Conservation (phyloP, 2,329 filamentous ascomycete genomes). For the Monilinia fructicola region DNA sequence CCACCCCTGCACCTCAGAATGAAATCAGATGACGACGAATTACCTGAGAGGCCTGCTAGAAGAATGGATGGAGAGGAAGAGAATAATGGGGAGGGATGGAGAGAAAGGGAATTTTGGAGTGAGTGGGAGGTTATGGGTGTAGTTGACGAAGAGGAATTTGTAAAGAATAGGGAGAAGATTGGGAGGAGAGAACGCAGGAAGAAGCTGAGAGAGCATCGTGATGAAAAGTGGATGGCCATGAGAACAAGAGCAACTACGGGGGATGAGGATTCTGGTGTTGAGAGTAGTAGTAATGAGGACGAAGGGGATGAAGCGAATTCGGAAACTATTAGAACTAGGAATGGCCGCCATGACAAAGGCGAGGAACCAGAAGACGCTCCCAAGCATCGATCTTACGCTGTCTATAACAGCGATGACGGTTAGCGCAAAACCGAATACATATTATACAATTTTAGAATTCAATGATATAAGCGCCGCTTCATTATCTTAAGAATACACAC, state of each 20-base stretch:
- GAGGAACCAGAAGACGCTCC: background rate
- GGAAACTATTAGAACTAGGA: background rate
- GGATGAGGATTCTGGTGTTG: conserved; percentile 1
- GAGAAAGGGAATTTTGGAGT: conserved; percentile 36
- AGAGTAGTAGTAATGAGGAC: conserved; percentile 21
- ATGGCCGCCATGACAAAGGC: background rate
- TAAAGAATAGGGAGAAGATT: conserved; percentile 28
- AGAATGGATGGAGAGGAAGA: conserved; percentile 10
- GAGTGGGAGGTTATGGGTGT: conserved; percentile 37
- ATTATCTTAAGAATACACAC: conserved; percentile 24
- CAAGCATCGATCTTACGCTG: conserved; percentile 16
- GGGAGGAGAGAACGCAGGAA: conserved; percentile 26
- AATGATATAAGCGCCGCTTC: conserved; percentile 16
- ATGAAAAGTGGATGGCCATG: background rate
- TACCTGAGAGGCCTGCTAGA: conserved; percentile 20
- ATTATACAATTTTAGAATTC: background rate
- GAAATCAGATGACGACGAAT: conserved; percentile 20
- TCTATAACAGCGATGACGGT: conserved; percentile 23
- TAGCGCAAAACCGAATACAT: background rate
- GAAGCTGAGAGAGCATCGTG: background rate
- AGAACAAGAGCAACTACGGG: background rate
- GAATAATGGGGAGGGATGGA: conserved; percentile 33
- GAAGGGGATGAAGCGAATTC: conserved; percentile 3
- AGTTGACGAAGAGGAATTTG: conserved; percentile 32
- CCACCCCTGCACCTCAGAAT: conserved; percentile 34